phyloP scores from a whole-genome alignment of 2,329 filamentous ascomycete species.

The Curvularia hawaiiensis region DNA sequence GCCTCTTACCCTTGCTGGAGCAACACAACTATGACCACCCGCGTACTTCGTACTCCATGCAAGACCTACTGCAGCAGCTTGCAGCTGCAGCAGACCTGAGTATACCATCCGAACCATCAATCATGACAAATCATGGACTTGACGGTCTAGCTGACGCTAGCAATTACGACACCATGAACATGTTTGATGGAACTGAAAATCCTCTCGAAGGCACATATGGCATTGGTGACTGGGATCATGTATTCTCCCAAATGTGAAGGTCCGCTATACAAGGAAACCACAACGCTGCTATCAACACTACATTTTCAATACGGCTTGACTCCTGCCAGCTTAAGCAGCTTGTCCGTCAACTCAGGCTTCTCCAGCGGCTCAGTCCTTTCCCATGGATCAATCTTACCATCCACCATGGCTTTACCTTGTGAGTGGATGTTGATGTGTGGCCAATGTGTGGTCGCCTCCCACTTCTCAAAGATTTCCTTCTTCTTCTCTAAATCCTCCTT shows the following conservation, averaged over 20 bases:
- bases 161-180: conserved; percentile 1
- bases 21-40: conserved; percentile 8
- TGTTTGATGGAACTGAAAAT: conserved; percentile 6
- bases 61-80: conserved; percentile 15
- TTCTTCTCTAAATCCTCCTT: conserved; percentile 25
- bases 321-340: conserved; percentile 23
- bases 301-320: conserved; percentile 15
- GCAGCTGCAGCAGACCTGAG: conserved; percentile 5
- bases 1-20: conserved; percentile 9
- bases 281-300: not conserved
- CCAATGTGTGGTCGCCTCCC: conserved; percentile 26
- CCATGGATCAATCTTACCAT: conserved; percentile 18
- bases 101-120: not conserved
- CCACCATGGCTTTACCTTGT: conserved; percentile 15
- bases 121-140: not conserved
- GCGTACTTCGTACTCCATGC: conserved; percentile 8
- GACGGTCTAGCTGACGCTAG: conserved; percentile 2
- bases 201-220: conserved; percentile 1
- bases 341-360: conserved; percentile 24
- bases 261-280: not conserved
- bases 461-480: conserved; percentile 17
- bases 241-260: conserved; percentile 11
- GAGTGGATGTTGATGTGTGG: conserved; percentile 26
- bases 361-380: conserved; percentile 24
- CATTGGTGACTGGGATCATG: conserved; percentile 9